Evolutionary conservation across 768 basidiomycete genomes (phyloP), one percentile per base, ranked within the genome.

Genomic region (Xanthoconium stramineum): DNA sequence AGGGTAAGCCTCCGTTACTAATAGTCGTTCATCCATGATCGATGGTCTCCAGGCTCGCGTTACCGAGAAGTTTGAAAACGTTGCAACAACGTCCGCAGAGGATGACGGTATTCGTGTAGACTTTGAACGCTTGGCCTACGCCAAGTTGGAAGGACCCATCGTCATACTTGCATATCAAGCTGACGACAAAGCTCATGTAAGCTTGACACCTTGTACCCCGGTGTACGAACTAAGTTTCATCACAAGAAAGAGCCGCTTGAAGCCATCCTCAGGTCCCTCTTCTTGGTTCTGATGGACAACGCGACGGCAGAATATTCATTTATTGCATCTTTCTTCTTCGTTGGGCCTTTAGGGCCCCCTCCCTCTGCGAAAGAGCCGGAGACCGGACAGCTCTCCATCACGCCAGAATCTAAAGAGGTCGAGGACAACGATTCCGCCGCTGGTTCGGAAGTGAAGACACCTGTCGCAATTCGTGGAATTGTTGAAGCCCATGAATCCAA

Each of bases 221-320:
- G 11, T 50, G 51, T 42, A 46, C 61, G 55, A 67, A 49, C 53
- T 62, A 20, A 60, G 17, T 43, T 33, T 60, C 38, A 15, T 24
- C 20, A 38, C 47, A 70, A 89, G 95, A 91, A 83, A 83, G 88
- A 89, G 61, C 83, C 89, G 0, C 70, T 88, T 2, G 97, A 98
- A 74, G 87, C 87, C 0, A 76, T 98, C 24, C 78, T 93, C 59
- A 85, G 96, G 28, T 96, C 95, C 0, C 75, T 93, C 28, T 75
- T 94, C 47, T 76, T 98, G 50, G 95, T 97, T 50, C 83, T 98
- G 57, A 86, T 96, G 82, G 94, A 98, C 75, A 98, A 99, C 66
- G 88, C 91, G 5, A 90, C 90, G 1, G 84, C 94, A 30, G 96
- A 98, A 73, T 96, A 94, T 72, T 78, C 85, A 2, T 98, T 98